A percentile compares a stretch with the other conserved stretches of the same genome.
phyloP scores from a whole-genome alignment of 139 green algal genomes.

The Haematococcus lacustris region DNA sequence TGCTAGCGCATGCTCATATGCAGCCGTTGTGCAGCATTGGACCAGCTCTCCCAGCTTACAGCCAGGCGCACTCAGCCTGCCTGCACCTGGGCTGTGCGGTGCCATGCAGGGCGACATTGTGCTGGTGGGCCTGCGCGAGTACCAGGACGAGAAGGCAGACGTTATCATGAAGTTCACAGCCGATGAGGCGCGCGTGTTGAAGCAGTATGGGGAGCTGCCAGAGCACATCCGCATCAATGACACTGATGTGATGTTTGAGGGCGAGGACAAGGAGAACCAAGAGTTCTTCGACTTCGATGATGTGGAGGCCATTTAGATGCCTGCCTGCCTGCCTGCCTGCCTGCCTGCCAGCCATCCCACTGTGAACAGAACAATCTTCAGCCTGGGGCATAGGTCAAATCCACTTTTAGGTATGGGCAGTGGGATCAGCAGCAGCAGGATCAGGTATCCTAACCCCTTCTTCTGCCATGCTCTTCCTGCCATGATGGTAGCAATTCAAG shows the following conservation, averaged over 20 bases:
- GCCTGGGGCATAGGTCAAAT: background rate
- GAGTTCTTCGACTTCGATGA: slow-evolving; percentile 42
- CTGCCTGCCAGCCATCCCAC: too few species aligned
- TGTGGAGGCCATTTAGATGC: slow-evolving; percentile 21
- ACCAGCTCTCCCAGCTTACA: too few species aligned
- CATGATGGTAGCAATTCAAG: background rate
- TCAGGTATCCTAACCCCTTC: background rate
- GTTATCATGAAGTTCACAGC: slow-evolving; percentile 92
- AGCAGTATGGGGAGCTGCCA: slow-evolving; percentile 96
- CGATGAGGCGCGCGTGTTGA: slow-evolving; percentile 60
- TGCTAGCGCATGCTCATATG: too few species aligned
- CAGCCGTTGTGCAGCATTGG: too few species aligned
- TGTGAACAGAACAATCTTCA: too few species aligned
- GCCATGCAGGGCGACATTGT: slow-evolving; percentile 90
- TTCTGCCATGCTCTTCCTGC: background rate
- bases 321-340: too few species aligned
- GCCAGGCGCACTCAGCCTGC: too few species aligned
- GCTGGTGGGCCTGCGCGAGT: slow-evolving; percentile 94
- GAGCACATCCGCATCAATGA: slow-evolving; percentile 81
- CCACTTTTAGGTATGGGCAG: background rate
- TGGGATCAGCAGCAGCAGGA: background rate
- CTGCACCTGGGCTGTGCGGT: too few species aligned
- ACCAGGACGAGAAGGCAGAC: slow-evolving; percentile 98
- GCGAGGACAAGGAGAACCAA: slow-evolving; percentile 34
- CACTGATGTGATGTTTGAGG: slow-evolving; percentile 43